Base-by-base conservation (phyloP, 1,284 basidiomycete genomes). In the Phlebopus sp. region DNA sequence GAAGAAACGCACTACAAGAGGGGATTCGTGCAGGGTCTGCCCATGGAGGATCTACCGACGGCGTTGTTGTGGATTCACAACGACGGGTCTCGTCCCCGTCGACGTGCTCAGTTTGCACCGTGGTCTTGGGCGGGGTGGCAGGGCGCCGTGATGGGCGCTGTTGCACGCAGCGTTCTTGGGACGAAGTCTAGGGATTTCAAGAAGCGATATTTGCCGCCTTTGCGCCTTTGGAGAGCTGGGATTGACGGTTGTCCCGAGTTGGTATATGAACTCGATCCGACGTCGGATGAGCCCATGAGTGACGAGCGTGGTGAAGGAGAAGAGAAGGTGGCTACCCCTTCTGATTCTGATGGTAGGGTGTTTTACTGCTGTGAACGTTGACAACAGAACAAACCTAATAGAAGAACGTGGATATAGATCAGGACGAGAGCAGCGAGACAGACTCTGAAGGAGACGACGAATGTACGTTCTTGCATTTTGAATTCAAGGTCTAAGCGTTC, bases 61-160 rank as follows among this genome's bases (percentile, higher is more conserved):
- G 45, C 47, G 2, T 5, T 59, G 17, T 9, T 42, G n/a, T 59
- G 58, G 58, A 38, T 29, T 4, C 49, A 50, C 18, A 8, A 2
- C 5, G 14, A n/a, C n/a, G n/a, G n/a, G n/a, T n/a, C 2, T 7
- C 21, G 5, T 9, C 40, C 49, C 7, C 55, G 41, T 29, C 48
- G 46, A 3, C 37, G 44, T 3, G 15, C 9, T 7, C 38, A n/a
- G 5, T 59, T 51, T 19, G 42, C 46, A 0, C n/a, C 44, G 2
- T 49, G 51, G 54, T 56, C 56, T 7, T 55, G 55, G 55, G 45
- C 32, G 7, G 48, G 49, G 6, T 58, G 55, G 47, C 45, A 52
- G 2, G 49, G 47, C 1, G 17, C 0, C 9, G 47, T 55, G 19
- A 47, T 25, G 25, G 4, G 25, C 25, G 4, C 25, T 25, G 25